These are phyloP conservation scores for Eragrostis tef DNA, from an alignment of 202 grass and related monocot genomes.

Conservation along the genomic window DNA sequence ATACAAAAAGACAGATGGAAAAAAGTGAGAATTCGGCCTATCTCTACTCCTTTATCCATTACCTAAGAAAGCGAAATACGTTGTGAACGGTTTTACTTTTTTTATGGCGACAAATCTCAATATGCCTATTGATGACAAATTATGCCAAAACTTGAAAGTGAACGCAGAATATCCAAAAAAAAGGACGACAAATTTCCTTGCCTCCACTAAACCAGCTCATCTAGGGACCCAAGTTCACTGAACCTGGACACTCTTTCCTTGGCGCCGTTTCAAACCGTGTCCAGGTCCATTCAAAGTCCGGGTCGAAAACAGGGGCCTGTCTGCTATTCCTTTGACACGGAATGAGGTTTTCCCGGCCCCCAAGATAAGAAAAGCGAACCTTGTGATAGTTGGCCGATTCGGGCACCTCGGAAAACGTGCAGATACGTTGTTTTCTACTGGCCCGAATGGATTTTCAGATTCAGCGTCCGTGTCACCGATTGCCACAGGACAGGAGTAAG, in stretches of 20 bases:
- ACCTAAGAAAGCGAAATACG: no score
- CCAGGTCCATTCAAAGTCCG: conserved; percentile 42
- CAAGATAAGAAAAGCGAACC: conserved; percentile 22
- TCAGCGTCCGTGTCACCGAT: background rate
- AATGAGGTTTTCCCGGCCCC: background rate
- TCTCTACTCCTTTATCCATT: no score
- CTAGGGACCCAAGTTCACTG: background rate
- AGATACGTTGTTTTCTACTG: conserved; percentile 16
- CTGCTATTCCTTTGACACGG: conserved; percentile 10
- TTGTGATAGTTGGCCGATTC: background rate
- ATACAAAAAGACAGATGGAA: no score
- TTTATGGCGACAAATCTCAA: no score
- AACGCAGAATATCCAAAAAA: background rate
- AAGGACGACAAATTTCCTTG: background rate
- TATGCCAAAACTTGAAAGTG: background rate
- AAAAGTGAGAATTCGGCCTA: no score
- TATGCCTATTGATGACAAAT: background rate
- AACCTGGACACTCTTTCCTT: conserved; percentile 16
- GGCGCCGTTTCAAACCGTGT: background rate
- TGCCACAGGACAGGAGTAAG: background rate
- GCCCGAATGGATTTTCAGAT: background rate
- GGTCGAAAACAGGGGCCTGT: background rate
- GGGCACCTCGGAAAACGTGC: conserved; percentile 15
- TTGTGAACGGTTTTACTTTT: no score
- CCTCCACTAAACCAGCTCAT: background rate